Percentiles rank a stretch among this genome's conserved stretches.
These are phyloP conservation scores for Datisca glomerata DNA, from an alignment of 306 rosid species.

Conservation along the genomic window DNA sequence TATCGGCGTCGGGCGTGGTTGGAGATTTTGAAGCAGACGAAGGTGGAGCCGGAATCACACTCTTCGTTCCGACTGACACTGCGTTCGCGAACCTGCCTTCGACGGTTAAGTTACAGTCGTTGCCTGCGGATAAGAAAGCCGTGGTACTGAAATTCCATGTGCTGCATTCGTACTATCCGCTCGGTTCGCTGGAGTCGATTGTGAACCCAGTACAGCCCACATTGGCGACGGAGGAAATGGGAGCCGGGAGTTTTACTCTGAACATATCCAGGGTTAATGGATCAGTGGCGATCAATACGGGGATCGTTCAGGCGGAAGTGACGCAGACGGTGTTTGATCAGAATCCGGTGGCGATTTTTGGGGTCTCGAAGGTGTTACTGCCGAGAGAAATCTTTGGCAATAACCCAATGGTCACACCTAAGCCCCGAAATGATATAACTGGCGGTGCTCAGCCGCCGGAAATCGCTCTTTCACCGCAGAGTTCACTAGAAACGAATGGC, in stretches of 20 bases:
- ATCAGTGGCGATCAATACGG: slow-evolving; percentile 67
- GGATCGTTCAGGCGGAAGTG: slow-evolving; percentile 57
- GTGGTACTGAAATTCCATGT: slow-evolving; percentile 76
- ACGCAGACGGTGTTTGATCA: slow-evolving; percentile 93
- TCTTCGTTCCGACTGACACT: slow-evolving; percentile 70
- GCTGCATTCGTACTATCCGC: slow-evolving; percentile 78
- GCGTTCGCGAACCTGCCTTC: slow-evolving; percentile 71
- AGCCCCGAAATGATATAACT: slow-evolving; percentile 20
- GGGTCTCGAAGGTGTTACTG: slow-evolving; percentile 71
- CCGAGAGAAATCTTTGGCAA: slow-evolving; percentile 78
- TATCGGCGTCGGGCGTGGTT: slow-evolving; percentile 75
- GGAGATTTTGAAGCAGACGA: slow-evolving; percentile 83
- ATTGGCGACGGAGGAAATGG: slow-evolving; percentile 78
- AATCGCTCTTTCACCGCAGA: slow-evolving; percentile 30
- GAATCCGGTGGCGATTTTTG: slow-evolving; percentile 87
- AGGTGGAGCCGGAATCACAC: slow-evolving; percentile 91
- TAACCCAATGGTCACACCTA: slow-evolving; percentile 23
- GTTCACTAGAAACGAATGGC: slow-evolving; percentile 25
- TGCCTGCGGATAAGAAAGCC: slow-evolving; percentile 72
- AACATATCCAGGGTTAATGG: slow-evolving; percentile 75
- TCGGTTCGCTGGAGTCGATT: slow-evolving; percentile 75
- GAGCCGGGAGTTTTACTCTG: slow-evolving; percentile 81
- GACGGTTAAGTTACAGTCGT: slow-evolving; percentile 47
- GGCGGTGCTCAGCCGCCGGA: slow-evolving; percentile 41
- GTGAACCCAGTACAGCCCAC: slow-evolving; percentile 94